phyloP scores from a whole-genome alignment of 306 rosid species.

The Hippophae rhamnoides region DNA sequence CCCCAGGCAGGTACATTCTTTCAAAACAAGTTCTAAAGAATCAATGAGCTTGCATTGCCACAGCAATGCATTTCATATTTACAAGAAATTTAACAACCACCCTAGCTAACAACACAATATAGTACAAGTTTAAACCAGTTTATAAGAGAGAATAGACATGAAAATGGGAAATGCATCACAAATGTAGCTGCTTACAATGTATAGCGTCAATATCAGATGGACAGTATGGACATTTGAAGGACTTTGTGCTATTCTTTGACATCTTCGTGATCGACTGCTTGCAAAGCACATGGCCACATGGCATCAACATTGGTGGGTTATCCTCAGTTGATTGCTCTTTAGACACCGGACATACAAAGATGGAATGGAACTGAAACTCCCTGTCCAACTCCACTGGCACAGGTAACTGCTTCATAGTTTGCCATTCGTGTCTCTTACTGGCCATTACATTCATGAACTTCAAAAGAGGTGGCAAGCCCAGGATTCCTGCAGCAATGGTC shows the following conservation, averaged over 20 bases:
- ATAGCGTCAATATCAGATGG: slow-evolving; percentile 62
- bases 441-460: slow-evolving; percentile 79
- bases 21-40: too few relatives aligned
- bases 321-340: slow-evolving; percentile 82
- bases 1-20: too few relatives aligned
- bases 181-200: slow-evolving; percentile 47
- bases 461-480: slow-evolving; percentile 63
- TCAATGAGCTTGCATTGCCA: too few relatives aligned
- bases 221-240: slow-evolving; percentile 83
- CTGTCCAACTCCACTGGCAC: slow-evolving; percentile 68
- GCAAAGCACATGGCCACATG: slow-evolving; percentile 91
- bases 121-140: too few relatives aligned
- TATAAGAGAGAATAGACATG: not conserved
- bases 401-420: slow-evolving; percentile 64
- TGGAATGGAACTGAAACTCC: slow-evolving; percentile 83
- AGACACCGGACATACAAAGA: slow-evolving; percentile 91
- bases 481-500: slow-evolving; percentile 67
- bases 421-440: slow-evolving; percentile 91
- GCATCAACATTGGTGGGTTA: slow-evolving; percentile 87
- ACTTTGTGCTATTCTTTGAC: slow-evolving; percentile 71
- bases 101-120: too few relatives aligned
- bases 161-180: slow-evolving; percentile 28
- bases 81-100: too few relatives aligned
- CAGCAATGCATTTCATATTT: too few relatives aligned
- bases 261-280: slow-evolving; percentile 86